Conservation (phyloP, 768 basidiomycete genomes). For the Leccinum barrowsii region DNA sequence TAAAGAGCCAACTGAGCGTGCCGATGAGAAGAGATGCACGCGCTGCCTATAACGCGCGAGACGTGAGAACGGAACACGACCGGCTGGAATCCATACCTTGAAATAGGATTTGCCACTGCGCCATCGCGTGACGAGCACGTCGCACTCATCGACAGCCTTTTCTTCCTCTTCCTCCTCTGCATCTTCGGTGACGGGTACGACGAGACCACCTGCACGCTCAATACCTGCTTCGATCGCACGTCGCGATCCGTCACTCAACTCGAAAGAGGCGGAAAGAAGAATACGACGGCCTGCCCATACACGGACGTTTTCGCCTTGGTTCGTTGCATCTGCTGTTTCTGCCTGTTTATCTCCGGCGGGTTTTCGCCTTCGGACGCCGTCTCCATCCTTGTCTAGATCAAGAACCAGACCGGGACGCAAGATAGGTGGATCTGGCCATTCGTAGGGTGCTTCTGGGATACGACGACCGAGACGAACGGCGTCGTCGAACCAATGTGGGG, state of each 20-base stretch:
- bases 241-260: conserved; percentile 45
- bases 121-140: conserved; percentile 70
- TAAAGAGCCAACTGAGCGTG: conserved; percentile 80
- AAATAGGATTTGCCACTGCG: conserved; percentile 69
- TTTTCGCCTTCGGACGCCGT: conserved; percentile 22
- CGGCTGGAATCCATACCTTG: conserved; percentile 41
- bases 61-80: background rate
- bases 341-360: conserved; percentile 23
- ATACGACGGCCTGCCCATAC: conserved; percentile 63
- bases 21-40: conserved; percentile 48
- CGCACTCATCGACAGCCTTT: conserved; percentile 45
- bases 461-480: conserved; percentile 54
- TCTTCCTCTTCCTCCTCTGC: conserved; percentile 31
- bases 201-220: conserved; percentile 53
- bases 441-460: conserved; percentile 53
- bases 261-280: conserved; percentile 58
- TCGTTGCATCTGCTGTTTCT: conserved; percentile 14
- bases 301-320: conserved; percentile 33
- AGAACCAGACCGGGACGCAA: conserved; percentile 30
- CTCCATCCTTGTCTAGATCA: conserved; percentile 14
- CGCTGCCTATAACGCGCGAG: conserved; percentile 48
- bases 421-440: conserved; percentile 71
- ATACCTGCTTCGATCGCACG: conserved; percentile 59
- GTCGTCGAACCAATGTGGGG: conserved; percentile 94
- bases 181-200: conserved; percentile 51